Evolutionary conservation across 108 stramenopile species (phyloP).

Genomic region (Nitzschia palea): DNA sequence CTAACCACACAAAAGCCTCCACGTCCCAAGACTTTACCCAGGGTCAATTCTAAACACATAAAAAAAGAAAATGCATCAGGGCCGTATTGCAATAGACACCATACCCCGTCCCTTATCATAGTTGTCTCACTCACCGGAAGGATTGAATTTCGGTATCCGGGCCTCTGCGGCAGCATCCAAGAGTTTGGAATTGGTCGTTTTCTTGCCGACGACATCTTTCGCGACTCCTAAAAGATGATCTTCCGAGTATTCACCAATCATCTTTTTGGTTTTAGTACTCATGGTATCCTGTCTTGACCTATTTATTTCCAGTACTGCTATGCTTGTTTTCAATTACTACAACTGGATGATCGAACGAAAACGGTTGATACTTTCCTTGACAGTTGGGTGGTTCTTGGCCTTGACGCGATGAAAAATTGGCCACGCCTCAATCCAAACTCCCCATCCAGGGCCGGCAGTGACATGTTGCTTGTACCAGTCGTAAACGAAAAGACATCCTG

Average conservation of each 20-base stretch:
- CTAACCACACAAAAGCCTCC: slow-evolving; percentile 85
- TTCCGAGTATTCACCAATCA: slow-evolving; percentile 59
- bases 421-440: too few species aligned
- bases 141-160: slow-evolving; percentile 61
- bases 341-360: too few species aligned
- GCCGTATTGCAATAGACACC: too few species aligned
- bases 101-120: too few species aligned
- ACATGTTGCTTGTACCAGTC: too few species aligned
- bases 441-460: too few species aligned
- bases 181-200: slow-evolving; percentile 48
- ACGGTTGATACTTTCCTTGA: too few species aligned
- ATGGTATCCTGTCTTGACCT: too few species aligned
- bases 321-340: too few species aligned
- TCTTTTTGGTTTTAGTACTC: not conserved
- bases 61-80: slow-evolving; percentile 1
- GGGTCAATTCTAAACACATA: slow-evolving; percentile 53
- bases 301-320: not conserved
- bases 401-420: too few species aligned
- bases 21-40: slow-evolving; percentile 75
- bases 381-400: too few species aligned
- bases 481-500: too few species aligned
- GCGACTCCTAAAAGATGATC: slow-evolving; percentile 58
- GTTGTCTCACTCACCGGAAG: slow-evolving; percentile 36
- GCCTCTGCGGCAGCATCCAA: slow-evolving; percentile 63
- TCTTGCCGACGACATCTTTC: slow-evolving; percentile 57